A percentile compares a stretch with the other conserved stretches of the same genome.
phyloP scores from a whole-genome alignment of 768 basidiomycete genomes.

The Amanita brunnescens region DNA sequence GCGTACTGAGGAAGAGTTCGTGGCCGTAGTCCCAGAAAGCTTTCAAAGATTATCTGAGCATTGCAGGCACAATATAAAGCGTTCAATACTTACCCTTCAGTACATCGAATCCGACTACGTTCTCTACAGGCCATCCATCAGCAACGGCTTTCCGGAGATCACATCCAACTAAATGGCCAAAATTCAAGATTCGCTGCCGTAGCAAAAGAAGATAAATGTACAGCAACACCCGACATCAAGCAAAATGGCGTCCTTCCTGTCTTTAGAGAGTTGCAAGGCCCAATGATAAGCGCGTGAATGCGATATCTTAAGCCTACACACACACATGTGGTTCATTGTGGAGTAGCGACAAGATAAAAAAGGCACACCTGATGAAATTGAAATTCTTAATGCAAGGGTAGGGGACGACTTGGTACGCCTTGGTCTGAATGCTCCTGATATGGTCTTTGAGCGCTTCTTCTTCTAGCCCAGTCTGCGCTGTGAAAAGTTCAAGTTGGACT shows the following conservation, averaged over 20 bases:
- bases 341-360: too few relatives aligned
- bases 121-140: conserved; percentile 31
- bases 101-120: conserved; percentile 30
- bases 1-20: conserved; percentile 44
- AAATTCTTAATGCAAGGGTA: conserved; percentile 31
- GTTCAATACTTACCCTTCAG: conserved; percentile 16
- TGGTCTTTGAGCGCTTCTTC: conserved; percentile 30
- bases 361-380: conserved; percentile 16
- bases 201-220: conserved; percentile 6
- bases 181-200: neutral
- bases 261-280: conserved; percentile 19
- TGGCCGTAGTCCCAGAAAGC: conserved; percentile 59
- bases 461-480: conserved; percentile 26
- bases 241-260: conserved; percentile 23
- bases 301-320: conserved; percentile 22
- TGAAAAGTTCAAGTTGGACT: conserved; percentile 23
- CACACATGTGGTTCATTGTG: neutral
- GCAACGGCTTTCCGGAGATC: conserved; percentile 28
- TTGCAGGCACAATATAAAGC: neutral
- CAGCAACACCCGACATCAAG: conserved; percentile 38
- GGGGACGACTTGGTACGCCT: conserved; percentile 20
- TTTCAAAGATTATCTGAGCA: conserved; percentile 13
- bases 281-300: conserved; percentile 24
- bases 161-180: conserved; percentile 27
- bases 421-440: conserved; percentile 27